Conservation (phyloP, 2,329 filamentous ascomycete genomes). For the Thelonectria rubi region DNA sequence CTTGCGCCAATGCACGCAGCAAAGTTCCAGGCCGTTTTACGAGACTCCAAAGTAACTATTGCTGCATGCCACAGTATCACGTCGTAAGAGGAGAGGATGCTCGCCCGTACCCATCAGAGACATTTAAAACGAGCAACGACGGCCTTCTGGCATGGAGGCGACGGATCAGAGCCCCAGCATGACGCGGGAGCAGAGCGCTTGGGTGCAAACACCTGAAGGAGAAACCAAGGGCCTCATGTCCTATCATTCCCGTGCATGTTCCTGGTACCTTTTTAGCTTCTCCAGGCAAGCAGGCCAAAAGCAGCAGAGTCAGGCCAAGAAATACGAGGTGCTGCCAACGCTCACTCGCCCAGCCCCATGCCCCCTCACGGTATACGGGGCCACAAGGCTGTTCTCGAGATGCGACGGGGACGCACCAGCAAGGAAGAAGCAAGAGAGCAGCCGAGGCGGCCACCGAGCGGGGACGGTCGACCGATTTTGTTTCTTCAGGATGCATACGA, state of each 20-base stretch:
- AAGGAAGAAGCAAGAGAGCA: neutral
- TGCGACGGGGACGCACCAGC: slow-evolving; percentile 3
- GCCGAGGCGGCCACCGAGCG: neutral
- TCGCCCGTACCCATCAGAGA: too few relatives aligned
- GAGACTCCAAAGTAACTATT: slow-evolving; percentile 4
- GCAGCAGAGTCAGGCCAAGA: slow-evolving; percentile 2
- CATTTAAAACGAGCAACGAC: too few relatives aligned
- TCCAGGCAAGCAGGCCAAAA: too few relatives aligned
- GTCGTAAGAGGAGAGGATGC: neutral
- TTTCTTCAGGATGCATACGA: slow-evolving; percentile 7
- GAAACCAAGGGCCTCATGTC: slow-evolving; percentile 7
- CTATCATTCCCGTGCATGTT: slow-evolving; percentile 15
- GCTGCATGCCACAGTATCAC: slow-evolving; percentile 13
- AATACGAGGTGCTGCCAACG: slow-evolving; percentile 32
- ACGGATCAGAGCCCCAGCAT: too few relatives aligned
- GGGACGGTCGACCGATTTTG: too few relatives aligned
- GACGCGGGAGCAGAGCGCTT: neutral
- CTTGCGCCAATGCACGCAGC: slow-evolving; percentile 1
- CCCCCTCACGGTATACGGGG: slow-evolving; percentile 15
- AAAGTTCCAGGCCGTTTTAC: slow-evolving; percentile 23
- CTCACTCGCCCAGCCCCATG: slow-evolving; percentile 24
- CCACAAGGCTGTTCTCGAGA: slow-evolving; percentile 18
- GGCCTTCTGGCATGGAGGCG: too few relatives aligned
- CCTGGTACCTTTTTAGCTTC: slow-evolving; percentile 21
- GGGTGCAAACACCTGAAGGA: slow-evolving; percentile 4